Base-by-base conservation (phyloP, 2,329 filamentous ascomycete genomes). In the Diaporthe australafricana region DNA sequence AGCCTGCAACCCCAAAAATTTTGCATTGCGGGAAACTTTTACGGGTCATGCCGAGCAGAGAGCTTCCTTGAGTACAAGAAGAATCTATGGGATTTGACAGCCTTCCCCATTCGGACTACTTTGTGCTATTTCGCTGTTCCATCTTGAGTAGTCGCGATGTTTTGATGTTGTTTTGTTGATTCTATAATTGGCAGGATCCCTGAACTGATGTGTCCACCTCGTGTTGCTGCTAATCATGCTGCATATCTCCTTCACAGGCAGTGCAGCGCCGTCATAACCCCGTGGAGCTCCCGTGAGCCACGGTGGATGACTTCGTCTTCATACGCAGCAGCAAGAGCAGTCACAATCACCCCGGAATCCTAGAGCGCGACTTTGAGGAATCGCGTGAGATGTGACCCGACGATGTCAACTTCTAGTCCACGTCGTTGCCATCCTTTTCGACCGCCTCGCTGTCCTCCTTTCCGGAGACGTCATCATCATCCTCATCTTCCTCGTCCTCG, bases 401-500 rank as follows among this genome's bases (percentile, higher is more conserved):
- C 5, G 45, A 5, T 27, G 40, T 6, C 5, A 22, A 27, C 11
- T 45, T 22, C 65, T 72, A 74, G 22, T 74, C 72, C 52, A 72
- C 69, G 56, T 73, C 72, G 22, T 68, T 56, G 5, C 5, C 63
- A 38, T n/a, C 52, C 53, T 69, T 69, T n/a, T 30, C 47, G 47
- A 81, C 79, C 42, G 81, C 78, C 7, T 79, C 77, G n/a, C n/a
- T n/a, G 25, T 76, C 76, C 8, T 77, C 77, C 3, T 77, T 77
- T 53, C 68, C 71, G 5, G 77, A 75, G 27, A 77, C 75, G 1
- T 79, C 80, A 35, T 82, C 81, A 53, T 84, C 83, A 8, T 84
- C 83, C 2, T 86, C 84, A 0, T 86, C 86, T 1, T 88, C 88
- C 0, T 87, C 88, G 0, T 88, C 89, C 0, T 90, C 92, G 22